These are phyloP conservation scores for Trichoderma oligosporum DNA, from an alignment of 2,329 filamentous ascomycete genomes.

Conservation along the genomic window DNA sequence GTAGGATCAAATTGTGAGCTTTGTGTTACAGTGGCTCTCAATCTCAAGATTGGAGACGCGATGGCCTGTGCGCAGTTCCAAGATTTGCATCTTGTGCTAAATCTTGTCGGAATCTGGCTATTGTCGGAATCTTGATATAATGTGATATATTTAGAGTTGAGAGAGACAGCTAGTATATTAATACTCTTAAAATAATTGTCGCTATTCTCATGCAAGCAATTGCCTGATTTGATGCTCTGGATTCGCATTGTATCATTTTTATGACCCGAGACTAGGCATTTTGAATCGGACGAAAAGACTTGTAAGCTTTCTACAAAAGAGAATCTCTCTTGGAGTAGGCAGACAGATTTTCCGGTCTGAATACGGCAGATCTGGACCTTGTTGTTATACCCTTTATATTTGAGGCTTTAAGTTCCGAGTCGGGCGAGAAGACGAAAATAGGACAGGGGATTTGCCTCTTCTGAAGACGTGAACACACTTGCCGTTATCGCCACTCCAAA, in stretches of 20 bases:
- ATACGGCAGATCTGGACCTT: background rate
- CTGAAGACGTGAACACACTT: background rate
- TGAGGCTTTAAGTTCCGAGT: background rate
- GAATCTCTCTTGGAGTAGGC: background rate
- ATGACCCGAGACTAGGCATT: background rate
- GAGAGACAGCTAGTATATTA: background rate
- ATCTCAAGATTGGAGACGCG: background rate
- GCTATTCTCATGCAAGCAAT: background rate
- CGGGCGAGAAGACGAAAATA: background rate
- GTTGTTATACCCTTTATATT: background rate
- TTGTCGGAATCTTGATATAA: too few relatives aligned
- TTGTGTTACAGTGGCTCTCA: background rate
- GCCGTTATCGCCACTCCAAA: background rate
- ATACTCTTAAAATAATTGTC: background rate
- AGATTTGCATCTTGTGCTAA: background rate
- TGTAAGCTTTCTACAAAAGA: too few relatives aligned
- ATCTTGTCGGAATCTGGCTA: too few relatives aligned
- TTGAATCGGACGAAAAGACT: background rate
- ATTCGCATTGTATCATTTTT: rapidly evolving
- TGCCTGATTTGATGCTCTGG: background rate
- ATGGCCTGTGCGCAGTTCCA: background rate
- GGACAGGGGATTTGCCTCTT: rapidly evolving
- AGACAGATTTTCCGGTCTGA: background rate
- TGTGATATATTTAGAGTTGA: background rate
- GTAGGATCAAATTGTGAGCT: background rate